Conservation (phyloP, 2,329 filamentous ascomycete genomes). For the Tolypocladium cylindrosporum region DNA sequence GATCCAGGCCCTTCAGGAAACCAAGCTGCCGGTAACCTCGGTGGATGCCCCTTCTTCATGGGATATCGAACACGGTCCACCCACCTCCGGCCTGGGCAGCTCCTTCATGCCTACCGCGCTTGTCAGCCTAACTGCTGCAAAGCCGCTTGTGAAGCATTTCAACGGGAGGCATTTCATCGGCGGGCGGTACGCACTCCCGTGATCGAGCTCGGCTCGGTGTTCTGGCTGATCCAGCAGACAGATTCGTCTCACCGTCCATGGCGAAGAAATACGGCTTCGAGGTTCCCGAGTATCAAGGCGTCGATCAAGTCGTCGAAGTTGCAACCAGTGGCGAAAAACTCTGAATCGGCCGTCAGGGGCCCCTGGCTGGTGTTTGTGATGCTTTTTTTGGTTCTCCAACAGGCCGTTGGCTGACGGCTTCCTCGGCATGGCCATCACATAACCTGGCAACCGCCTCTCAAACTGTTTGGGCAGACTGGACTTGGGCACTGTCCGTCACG, state of each 20-base stretch:
- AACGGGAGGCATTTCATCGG: conserved; percentile 85
- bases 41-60: conserved; percentile 92
- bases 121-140: conserved; percentile 86
- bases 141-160: conserved; percentile 79
- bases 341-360: conserved; percentile 19
- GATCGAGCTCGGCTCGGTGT: not conserved
- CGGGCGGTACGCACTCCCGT: conserved; percentile 49
- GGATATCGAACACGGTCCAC: conserved; percentile 83
- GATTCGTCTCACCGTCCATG: conserved; percentile 70
- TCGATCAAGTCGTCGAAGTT: conserved; percentile 85
- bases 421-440: conserved; percentile 29
- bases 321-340: conserved; percentile 39
- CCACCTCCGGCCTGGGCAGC: conserved; percentile 63
- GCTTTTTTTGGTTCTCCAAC: not conserved
- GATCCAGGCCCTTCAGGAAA: conserved; percentile 65
- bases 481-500: conserved; percentile 46
- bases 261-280: conserved; percentile 81
- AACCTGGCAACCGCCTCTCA: conserved; percentile 43
- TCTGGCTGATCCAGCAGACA: conserved; percentile 20
- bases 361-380: not conserved
- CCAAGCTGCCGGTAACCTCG: conserved; percentile 67
- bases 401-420: not conserved
- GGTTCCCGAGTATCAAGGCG: conserved; percentile 69
- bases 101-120: conserved; percentile 72
- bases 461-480: conserved; percentile 48